These are phyloP conservation scores for Penicillium taxi DNA, from an alignment of 495 filamentous ascomycete genomes.

Conservation along the genomic window DNA sequence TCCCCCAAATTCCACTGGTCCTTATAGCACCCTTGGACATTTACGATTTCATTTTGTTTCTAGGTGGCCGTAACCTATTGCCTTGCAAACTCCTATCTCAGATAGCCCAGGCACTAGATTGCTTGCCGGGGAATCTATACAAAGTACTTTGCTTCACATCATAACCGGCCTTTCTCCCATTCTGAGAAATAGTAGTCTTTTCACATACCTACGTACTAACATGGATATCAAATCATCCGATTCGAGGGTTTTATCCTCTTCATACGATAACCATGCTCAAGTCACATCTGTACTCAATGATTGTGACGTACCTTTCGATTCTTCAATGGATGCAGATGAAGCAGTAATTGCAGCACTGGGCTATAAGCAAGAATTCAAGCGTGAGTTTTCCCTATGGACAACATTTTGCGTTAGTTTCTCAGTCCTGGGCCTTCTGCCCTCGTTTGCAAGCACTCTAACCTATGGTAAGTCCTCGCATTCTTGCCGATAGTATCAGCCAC, in stretches of 20 bases:
- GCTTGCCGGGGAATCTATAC: too few relatives aligned
- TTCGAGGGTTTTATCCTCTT: conserved; percentile 7
- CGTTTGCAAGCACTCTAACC: conserved; percentile 65
- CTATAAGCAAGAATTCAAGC: conserved; percentile 75
- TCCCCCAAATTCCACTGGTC: too few relatives aligned
- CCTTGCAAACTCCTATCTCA: too few relatives aligned
- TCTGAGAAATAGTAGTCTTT: too few relatives aligned
- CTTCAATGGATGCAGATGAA: conserved; percentile 53
- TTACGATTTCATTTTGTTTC: too few relatives aligned
- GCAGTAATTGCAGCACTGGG: conserved; percentile 62
- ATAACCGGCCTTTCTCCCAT: too few relatives aligned
- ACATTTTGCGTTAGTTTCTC: conserved; percentile 75
- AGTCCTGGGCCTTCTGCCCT: conserved; percentile 64
- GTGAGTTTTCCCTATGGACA: conserved; percentile 77
- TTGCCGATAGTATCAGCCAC: background rate
- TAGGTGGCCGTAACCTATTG: too few relatives aligned
- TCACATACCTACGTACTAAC: background rate
- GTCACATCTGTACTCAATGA: conserved; percentile 62
- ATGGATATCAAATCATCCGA: conserved; percentile 10
- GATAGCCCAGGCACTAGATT: too few relatives aligned
- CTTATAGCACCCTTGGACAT: too few relatives aligned
- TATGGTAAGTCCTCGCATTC: conserved; percentile 42
- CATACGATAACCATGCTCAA: conserved; percentile 38
- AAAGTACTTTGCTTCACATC: too few relatives aligned
- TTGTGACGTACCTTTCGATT: conserved; percentile 54